phyloP scores from a whole-genome alignment of 495 filamentous ascomycete genomes.

The Neurospora discreta region DNA sequence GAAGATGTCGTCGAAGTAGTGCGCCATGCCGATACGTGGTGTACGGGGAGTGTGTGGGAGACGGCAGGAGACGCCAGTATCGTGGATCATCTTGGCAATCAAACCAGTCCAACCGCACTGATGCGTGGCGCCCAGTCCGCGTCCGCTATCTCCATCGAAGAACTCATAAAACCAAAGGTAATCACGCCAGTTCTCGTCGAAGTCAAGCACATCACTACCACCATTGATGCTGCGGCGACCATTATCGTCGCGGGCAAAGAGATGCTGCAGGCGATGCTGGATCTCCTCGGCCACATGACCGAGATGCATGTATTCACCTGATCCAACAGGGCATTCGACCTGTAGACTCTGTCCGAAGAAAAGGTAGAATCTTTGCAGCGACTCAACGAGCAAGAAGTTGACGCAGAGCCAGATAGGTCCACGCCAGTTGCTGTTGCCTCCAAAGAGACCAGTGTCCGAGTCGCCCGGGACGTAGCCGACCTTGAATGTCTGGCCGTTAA shows the following conservation, averaged over 20 bases:
- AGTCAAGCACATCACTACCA: constrained; percentile 73
- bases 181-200: constrained; percentile 84
- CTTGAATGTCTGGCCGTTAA: constrained; percentile 81
- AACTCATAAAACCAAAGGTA: constrained; percentile 95
- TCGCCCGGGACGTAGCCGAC: constrained; percentile 89
- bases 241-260: constrained; percentile 73
- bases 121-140: constrained; percentile 84
- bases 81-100: constrained; percentile 93
- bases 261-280: constrained; percentile 86
- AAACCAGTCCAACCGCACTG: constrained; percentile 97
- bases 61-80: constrained; percentile 86
- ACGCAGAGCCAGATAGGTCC: constrained; percentile 90
- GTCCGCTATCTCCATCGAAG: constrained; percentile 86
- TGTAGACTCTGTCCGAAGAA: constrained; percentile 84
- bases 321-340: constrained; percentile 89
- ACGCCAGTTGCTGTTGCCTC: constrained; percentile 96
- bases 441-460: constrained; percentile 86
- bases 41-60: constrained; percentile 87
- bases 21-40: constrained; percentile 66
- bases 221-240: constrained; percentile 79
- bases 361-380: constrained; percentile 82
- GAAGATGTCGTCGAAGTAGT: constrained; percentile 94
- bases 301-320: constrained; percentile 90
- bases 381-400: constrained; percentile 91
- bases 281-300: constrained; percentile 94